Percentiles rank a stretch among this genome's conserved stretches.
These are phyloP conservation scores for Trichosporon coremiiforme DNA, from an alignment of 1,284 basidiomycete species.

Conservation along the genomic window DNA sequence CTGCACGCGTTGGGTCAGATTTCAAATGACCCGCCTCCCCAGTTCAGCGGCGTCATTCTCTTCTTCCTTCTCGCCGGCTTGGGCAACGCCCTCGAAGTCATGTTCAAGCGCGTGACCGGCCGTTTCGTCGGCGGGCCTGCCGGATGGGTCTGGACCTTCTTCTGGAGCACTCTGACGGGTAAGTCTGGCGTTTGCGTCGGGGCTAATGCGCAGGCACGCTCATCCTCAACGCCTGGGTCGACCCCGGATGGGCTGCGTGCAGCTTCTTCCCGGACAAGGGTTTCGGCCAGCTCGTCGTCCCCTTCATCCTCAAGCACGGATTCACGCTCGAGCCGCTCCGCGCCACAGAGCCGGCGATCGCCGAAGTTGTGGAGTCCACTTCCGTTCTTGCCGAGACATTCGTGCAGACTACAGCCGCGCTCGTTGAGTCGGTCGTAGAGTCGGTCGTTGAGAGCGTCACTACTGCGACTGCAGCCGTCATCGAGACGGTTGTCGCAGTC, in stretches of 20 bases:
- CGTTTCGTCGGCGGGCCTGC: constrained; percentile 39
- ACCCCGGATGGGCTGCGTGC: constrained; percentile 23
- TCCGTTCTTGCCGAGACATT: background rate
- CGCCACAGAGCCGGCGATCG: background rate
- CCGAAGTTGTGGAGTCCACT: background rate
- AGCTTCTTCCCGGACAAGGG: constrained; percentile 14
- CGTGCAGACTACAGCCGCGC: background rate
- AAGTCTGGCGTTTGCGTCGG: constrained; percentile 21
- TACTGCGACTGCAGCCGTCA: background rate
- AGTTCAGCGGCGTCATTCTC: constrained; percentile 34
- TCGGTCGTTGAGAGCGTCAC: background rate
- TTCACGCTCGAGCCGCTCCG: background rate
- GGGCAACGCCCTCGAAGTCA: constrained; percentile 35
- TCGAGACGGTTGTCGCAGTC: background rate
- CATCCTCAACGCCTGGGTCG: constrained; percentile 41
- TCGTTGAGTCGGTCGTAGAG: background rate
- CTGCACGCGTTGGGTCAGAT: constrained; percentile 49
- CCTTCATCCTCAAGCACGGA: background rate
- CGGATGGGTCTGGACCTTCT: constrained; percentile 49
- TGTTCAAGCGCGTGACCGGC: constrained; percentile 33
- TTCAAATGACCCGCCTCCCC: constrained; percentile 42
- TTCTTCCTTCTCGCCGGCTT: constrained; percentile 48
- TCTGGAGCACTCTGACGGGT: constrained; percentile 37
- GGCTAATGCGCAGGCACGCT: constrained; percentile 27
- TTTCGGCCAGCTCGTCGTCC: constrained; percentile 11